Evolutionary conservation across 2,329 filamentous ascomycete species (phyloP).

Genomic region (Fusarium duplospermum): DNA sequence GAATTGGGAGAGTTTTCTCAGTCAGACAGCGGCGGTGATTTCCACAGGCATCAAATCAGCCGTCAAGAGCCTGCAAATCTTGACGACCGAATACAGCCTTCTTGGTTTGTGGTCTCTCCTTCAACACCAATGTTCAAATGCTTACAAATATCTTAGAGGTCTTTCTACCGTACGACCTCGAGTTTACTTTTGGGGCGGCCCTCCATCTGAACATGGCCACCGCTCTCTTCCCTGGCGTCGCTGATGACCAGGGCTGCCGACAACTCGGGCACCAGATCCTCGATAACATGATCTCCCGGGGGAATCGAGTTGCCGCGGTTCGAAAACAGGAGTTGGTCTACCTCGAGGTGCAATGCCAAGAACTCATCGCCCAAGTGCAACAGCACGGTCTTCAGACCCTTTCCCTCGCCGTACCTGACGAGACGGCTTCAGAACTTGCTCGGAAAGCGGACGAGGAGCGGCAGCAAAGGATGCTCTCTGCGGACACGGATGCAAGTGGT

Average conservation of each 20-base stretch:
- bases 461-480: neutral
- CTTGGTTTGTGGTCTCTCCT: slow-evolving; percentile 44
- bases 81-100: slow-evolving; percentile 49
- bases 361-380: slow-evolving; percentile 42
- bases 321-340: slow-evolving; percentile 50
- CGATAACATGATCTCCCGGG: slow-evolving; percentile 48
- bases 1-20: slow-evolving; percentile 49
- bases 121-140: neutral
- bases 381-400: slow-evolving; percentile 43
- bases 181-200: slow-evolving; percentile 51
- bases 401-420: slow-evolving; percentile 28
- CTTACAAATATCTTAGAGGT: slow-evolving; percentile 42
- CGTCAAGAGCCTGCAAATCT: slow-evolving; percentile 52
- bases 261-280: slow-evolving; percentile 45
- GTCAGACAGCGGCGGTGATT: slow-evolving; percentile 50
- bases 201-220: slow-evolving; percentile 53
- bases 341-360: slow-evolving; percentile 44
- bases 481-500: neutral
- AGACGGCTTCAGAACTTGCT: slow-evolving; percentile 4
- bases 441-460: slow-evolving; percentile 13
- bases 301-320: slow-evolving; percentile 48
- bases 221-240: slow-evolving; percentile 48
- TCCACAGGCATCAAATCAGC: slow-evolving; percentile 56
- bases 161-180: slow-evolving; percentile 53
- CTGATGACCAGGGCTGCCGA: slow-evolving; percentile 40